Evolutionary conservation across 305 asterid genomes (phyloP), one percentile per base, ranked within the genome.

Genomic region (Salvia sclarea): DNA sequence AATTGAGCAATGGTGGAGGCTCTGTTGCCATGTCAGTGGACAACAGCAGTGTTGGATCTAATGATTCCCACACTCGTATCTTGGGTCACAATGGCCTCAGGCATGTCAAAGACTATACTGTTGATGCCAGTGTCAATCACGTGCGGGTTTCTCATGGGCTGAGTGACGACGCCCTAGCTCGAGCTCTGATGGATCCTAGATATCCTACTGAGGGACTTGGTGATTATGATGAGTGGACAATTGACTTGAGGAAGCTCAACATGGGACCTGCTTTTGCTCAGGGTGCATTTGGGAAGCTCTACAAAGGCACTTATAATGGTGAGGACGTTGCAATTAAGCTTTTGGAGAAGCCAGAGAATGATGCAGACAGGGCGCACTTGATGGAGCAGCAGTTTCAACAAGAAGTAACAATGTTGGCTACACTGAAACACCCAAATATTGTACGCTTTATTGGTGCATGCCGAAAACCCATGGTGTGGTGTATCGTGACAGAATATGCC

Each of bases 181-280:
- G 82, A 75, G 97, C 98, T 70, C 70, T 93, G 76, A 85, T 93
- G 88, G 94, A 91, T 73, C 87, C 95, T 50, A 80, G 90, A 30
- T 86, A 64, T 76, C 96, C 96, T 11, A 88, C 95, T 14, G 92
- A 87, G 65, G 98, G 95, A 61, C 98, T 91, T 72, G 89, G 88
- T 68, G 77, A 90, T 75, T 93, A 88, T 71, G 96, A 93, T 13
- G 97, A 93, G 33, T 93, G 98, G 98, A 93, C 96, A 2, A 84
- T 93, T 79, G 97, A 91, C 85, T 70, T 91, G 83, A 81, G 95
- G 84, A 93, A 83, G 81, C 98, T 93, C 69, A 83, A 82, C 75
- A 93, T 91, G 96, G 98, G 98, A 35, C 87, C 96, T 0, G 98
- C 98, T 52, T 93, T 93, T 78, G 98, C 98, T 49, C 97, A 90